Conservation (phyloP, 2,329 filamentous ascomycete genomes). For the Parastagonospora nodorum region DNA sequence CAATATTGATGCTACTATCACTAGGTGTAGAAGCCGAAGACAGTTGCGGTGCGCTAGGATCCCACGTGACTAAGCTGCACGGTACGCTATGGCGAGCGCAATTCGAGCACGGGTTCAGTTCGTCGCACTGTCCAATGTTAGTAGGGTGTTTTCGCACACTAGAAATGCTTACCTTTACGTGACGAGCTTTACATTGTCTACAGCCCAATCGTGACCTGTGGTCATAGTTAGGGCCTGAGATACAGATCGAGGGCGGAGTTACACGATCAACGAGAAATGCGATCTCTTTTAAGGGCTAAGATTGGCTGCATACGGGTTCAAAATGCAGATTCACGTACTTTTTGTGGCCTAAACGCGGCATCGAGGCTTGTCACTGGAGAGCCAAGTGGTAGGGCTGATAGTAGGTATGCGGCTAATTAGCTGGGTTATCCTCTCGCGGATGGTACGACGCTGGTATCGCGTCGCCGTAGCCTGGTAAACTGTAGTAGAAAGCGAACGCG, state of each 20-base stretch:
- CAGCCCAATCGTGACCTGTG: constrained; percentile 35
- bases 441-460: constrained; percentile 8
- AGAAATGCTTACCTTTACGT: constrained; percentile 41
- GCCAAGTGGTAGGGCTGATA: constrained; percentile 12
- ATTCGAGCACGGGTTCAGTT: constrained; percentile 45
- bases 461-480: constrained; percentile 8
- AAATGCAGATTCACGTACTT: constrained; percentile 31
- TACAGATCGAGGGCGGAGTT: not conserved
- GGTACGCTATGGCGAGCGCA: constrained; percentile 44
- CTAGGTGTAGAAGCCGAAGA: constrained; percentile 16
- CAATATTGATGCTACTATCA: constrained; percentile 12
- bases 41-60: constrained; percentile 21
- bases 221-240: not conserved
- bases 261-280: not conserved
- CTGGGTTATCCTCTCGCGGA: constrained; percentile 12
- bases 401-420: constrained; percentile 11
- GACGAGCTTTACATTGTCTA: constrained; percentile 44
- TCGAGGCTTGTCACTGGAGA: constrained; percentile 19
- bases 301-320: constrained; percentile 7
- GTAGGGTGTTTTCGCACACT: too few relatives aligned
- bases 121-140: constrained; percentile 42
- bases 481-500: constrained; percentile 25
- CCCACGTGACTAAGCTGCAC: constrained; percentile 41
- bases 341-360: constrained; percentile 46
- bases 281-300: constrained; percentile 2